Evolutionary conservation across 495 filamentous ascomycete species (phyloP).

Genomic region (Penicillium longicatenatum): DNA sequence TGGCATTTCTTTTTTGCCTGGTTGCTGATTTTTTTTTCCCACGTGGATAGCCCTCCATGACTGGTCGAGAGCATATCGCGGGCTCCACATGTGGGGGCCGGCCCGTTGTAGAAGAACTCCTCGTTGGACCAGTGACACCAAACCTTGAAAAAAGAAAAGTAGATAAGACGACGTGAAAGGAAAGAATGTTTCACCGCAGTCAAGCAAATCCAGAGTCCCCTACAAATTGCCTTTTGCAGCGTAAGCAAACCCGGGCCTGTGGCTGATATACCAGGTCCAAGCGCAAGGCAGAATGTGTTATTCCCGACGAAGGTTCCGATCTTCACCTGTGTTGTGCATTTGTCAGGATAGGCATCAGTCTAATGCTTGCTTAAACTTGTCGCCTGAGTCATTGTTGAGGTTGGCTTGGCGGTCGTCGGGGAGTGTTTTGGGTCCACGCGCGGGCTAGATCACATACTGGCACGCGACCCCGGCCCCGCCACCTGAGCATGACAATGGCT

Average conservation of each 20-base stretch:
- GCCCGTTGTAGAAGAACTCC: constrained; percentile 2
- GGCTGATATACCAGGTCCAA: constrained; percentile 17
- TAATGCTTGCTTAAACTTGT: neutral
- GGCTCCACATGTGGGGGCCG: constrained; percentile 15
- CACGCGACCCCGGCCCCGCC: neutral
- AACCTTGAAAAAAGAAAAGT: neutral
- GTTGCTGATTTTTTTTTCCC: constrained; percentile 17
- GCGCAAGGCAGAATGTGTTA: constrained; percentile 28
- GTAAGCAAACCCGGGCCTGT: constrained; percentile 10
- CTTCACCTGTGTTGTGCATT: constrained; percentile 12
- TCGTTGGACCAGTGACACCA: neutral
- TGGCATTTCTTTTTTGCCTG: constrained; percentile 23
- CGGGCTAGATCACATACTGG: neutral
- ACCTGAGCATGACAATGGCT: neutral
- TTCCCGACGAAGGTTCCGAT: constrained; percentile 8
- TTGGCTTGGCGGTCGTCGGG: neutral
- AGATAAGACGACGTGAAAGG: neutral
- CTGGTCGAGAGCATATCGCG: constrained; percentile 11
- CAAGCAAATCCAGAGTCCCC: neutral
- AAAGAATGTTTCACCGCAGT: neutral
- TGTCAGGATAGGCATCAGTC: neutral
- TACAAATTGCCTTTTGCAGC: neutral
- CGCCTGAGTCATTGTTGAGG: neutral
- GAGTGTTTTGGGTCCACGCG: neutral
- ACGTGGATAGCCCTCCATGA: constrained; percentile 8